Evolutionary conservation across 73 alveolate species (phyloP), one percentile per base, ranked within the genome.

Genomic region (Paramecium sexaurelia): DNA sequence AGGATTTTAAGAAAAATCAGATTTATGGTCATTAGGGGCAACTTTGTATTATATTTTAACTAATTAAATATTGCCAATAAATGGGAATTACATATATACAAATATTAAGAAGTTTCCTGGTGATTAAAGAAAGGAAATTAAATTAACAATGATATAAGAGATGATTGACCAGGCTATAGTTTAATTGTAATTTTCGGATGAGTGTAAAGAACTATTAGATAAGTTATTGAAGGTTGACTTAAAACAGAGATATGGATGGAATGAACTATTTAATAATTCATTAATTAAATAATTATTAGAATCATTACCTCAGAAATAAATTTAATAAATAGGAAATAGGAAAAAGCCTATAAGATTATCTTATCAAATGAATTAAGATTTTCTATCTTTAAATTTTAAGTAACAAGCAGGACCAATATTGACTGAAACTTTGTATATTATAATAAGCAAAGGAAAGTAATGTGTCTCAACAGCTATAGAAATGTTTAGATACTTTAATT

Each of bases 1-100:
- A 17, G 85, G 85, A 69, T 73, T 73, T 36, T 73, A 33, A 73
- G 36, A 33, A 2, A 78, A 78, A 78, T 78, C 75, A 3, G 90
- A 78, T 45, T 5, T 78, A 24, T 78, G 90, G 90, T 41, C 75
- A 19, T 20, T 78, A 27, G 90, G 90, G 10, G 68, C 75, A 2
- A 78, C 90, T 1, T 22, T 78, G 10, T 78, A 3, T 41, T 39
- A 40, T 22, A 37, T 78, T 0, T 33, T 78, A 27, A 73, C 7
- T n/a, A 39, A 39, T 5, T n/a, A 33, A 6, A 17, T 33, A 73
- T 73, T 39, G 15, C 7, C 9, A 11, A 36, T 73, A 11, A 22
- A 73, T 33, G 0, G 20, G 7, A 73, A 36, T 2, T 6, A 36
- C 0, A 73, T 36, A 6, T 5, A 33, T 7, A 3, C 20, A 7